A percentile compares a stretch with the other conserved stretches of the same genome.
Evolutionary conservation across 176 grass and related monocot species (phyloP).

Genomic region (Zizania latifolia): DNA sequence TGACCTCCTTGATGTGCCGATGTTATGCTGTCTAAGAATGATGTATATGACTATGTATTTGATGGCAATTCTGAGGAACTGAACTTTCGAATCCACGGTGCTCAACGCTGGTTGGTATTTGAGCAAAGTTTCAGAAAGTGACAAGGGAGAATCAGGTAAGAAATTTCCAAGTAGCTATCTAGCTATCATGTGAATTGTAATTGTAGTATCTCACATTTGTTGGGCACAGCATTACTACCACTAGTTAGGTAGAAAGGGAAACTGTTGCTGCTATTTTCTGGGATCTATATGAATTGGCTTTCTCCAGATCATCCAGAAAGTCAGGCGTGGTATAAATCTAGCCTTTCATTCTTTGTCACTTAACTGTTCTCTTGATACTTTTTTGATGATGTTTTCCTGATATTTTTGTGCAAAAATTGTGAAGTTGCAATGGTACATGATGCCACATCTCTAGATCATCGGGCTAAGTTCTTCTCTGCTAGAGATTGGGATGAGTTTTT

Average conservation of each 20-base stretch:
- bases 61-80: neutral
- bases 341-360: neutral
- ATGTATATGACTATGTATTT: neutral
- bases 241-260: neutral
- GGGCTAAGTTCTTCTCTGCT: neutral
- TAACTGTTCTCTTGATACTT: neutral
- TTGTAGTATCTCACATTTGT: neutral
- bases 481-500: neutral
- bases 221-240: neutral
- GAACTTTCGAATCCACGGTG: neutral
- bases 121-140: neutral
- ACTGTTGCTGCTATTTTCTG: neutral
- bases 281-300: neutral
- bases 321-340: neutral
- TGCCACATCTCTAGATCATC: neutral
- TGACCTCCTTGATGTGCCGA: neutral
- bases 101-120: no score
- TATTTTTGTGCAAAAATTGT: neutral
- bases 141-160: constrained; percentile 4
- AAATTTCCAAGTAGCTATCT: neutral
- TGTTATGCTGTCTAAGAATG: neutral
- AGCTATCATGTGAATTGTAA: neutral
- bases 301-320: neutral
- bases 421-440: neutral
- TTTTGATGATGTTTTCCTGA: no score